Evolutionary conservation across 2,329 filamentous ascomycete species (phyloP).

Genomic region (Aschersonia sp.): DNA sequence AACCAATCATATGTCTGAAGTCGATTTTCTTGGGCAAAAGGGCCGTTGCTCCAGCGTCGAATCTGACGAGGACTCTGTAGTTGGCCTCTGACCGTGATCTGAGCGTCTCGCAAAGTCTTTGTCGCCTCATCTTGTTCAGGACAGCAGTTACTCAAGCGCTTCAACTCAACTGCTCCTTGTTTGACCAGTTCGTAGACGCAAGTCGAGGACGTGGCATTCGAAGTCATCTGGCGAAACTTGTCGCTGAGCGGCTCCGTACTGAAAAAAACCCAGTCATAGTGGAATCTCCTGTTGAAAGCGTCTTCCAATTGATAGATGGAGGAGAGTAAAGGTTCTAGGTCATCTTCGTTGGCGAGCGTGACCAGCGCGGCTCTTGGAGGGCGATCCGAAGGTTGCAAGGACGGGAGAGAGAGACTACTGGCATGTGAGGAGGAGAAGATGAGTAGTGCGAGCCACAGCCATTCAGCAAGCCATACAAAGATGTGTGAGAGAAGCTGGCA

Average conservation of each 20-base stretch:
- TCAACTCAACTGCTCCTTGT: constrained; percentile 54
- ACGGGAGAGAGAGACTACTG: constrained; percentile 6
- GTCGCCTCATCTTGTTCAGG: background rate
- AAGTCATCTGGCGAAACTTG: constrained; percentile 56
- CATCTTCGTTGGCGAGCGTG: constrained; percentile 15
- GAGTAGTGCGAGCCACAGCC: constrained; percentile 3
- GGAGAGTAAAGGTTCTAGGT: constrained; percentile 15
- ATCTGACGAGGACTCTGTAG: constrained; percentile 55
- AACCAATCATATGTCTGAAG: constrained; percentile 47
- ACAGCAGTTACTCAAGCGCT: background rate
- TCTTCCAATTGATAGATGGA: constrained; percentile 40
- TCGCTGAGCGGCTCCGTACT: constrained; percentile 67
- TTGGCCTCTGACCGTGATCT: constrained; percentile 27
- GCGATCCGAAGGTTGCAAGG: constrained; percentile 7
- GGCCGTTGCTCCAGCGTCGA: constrained; percentile 70
- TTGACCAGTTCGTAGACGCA: constrained; percentile 61
- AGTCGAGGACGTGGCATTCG: constrained; percentile 54
- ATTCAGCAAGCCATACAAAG: constrained; percentile 3
- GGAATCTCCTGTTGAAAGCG: constrained; percentile 63
- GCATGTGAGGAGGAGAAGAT: constrained; percentile 2
- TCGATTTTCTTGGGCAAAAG: constrained; percentile 67
- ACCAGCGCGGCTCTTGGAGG: constrained; percentile 17
- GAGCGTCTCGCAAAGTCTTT: background rate
- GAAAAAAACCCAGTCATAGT: constrained; percentile 83
- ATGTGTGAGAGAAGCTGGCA: background rate